Conservation (phyloP, 1,139 yeast genomes). For the Saccharomyces hybrid region DNA sequence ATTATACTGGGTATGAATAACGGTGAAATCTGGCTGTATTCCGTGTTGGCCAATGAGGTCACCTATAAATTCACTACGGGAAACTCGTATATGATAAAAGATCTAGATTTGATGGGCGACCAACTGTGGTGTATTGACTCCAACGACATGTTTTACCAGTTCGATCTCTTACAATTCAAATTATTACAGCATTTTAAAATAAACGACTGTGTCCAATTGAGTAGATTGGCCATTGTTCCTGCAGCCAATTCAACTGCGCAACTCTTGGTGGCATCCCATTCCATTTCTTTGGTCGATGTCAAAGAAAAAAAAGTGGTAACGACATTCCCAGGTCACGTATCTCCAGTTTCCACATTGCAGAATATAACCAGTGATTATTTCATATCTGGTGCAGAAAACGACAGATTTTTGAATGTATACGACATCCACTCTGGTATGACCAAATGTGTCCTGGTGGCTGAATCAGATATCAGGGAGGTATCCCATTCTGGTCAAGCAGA, state of each 20-base stretch:
- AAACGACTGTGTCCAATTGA: slow-evolving; percentile 25
- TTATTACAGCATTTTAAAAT: slow-evolving; percentile 40
- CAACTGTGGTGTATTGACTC: slow-evolving; percentile 59
- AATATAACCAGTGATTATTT: slow-evolving; percentile 40
- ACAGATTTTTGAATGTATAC: slow-evolving; percentile 70
- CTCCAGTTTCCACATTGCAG: slow-evolving; percentile 47
- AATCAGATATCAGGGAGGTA: slow-evolving; percentile 46
- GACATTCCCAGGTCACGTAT: slow-evolving; percentile 67
- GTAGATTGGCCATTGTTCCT: slow-evolving; percentile 18
- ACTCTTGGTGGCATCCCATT: slow-evolving; percentile 56
- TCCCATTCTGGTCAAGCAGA: slow-evolving; percentile 39
- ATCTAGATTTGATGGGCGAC: slow-evolving; percentile 39
- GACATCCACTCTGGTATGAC: slow-evolving; percentile 34
- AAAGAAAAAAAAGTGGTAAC: slow-evolving; percentile 34
- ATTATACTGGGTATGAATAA: slow-evolving; percentile 60
- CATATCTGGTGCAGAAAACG: slow-evolving; percentile 64
- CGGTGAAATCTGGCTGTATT: slow-evolving; percentile 58
- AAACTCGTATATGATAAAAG: slow-evolving; percentile 46
- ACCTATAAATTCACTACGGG: slow-evolving; percentile 45
- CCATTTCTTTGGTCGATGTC: slow-evolving; percentile 46
- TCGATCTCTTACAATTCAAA: slow-evolving; percentile 46
- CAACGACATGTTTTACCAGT: slow-evolving; percentile 55
- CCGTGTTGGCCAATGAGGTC: slow-evolving; percentile 57
- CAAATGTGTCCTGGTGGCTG: slow-evolving; percentile 55
- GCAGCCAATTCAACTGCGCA: slow-evolving; percentile 5